Base-by-base conservation (phyloP, 202 grass and related monocot species). In the Carex sylvatica region DNA sequence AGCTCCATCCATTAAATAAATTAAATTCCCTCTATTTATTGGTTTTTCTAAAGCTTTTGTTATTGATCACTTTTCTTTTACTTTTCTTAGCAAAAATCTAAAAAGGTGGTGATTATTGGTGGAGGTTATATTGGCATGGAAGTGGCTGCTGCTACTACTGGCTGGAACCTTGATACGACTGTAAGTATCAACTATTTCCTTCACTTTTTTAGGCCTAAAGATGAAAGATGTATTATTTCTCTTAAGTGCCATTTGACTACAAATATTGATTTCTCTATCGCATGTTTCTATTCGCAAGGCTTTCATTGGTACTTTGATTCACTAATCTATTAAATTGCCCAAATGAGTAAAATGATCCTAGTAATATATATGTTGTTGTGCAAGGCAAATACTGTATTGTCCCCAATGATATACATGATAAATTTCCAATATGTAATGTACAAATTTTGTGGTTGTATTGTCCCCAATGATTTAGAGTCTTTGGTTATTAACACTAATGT, bases 101-200 rank as follows among this genome's bases (percentile, higher is more conserved):
- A 95, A 74, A 98, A 93, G 42, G 55, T 98, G 73, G 89, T 87
- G 65, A 71, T 98, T 87, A 91, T 98, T 76, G 95, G 95, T 64
- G 95, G 95, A 83, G 95, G 95, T 30, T 98, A 98, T 87, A 98
- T 98, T 89, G 95, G 95, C 84, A 98, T 95, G 95, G 95, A 98
- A 78, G 89, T 98, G 64, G 92, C 89, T 78, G 90, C 92, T 61
- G 95, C 92, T 70, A 87, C 92, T 79, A 91, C 88, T 61, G 90
- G 88, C 5, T 98, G 95, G 95, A 95, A 93, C 81, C 90, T 98
- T 59, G 92, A 93, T 80, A 98, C 90, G 62, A 98, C 87, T 83
- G 95, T 98, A 91, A 93, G 69, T 8, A 46, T 61, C 2, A 35
- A 66, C 9, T 76, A 51, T 81, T 70, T 63, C 18, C 69, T 83